A percentile compares a stretch with the other conserved stretches of the same genome.
phyloP scores from a whole-genome alignment of 2,329 filamentous ascomycete species.

The Phialophora expanda region DNA sequence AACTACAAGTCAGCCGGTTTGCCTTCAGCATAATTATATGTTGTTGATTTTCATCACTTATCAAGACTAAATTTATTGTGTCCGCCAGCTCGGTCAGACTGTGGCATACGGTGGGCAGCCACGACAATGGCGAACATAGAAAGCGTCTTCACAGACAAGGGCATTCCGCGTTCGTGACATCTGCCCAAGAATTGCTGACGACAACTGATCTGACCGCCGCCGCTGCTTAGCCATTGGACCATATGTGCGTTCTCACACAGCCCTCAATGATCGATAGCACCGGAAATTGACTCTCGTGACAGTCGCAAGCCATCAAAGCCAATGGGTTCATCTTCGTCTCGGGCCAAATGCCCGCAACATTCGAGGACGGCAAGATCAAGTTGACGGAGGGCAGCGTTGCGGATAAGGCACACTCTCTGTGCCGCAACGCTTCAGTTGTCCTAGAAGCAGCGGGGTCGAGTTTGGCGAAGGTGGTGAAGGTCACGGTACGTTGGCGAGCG shows the following conservation, averaged over 20 bases:
- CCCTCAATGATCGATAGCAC: not conserved
- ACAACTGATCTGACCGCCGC: not conserved
- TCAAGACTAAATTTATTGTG: not conserved
- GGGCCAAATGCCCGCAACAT: slow-evolving; percentile 47
- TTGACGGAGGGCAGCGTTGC: slow-evolving; percentile 19
- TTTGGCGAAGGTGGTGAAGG: slow-evolving; percentile 67
- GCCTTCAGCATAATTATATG: not conserved
- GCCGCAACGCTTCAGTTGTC: slow-evolving; percentile 60
- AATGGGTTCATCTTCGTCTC: slow-evolving; percentile 72
- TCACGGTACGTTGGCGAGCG: slow-evolving; percentile 47
- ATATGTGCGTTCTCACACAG: slow-evolving; percentile 1
- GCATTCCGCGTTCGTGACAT: slow-evolving; percentile 13
- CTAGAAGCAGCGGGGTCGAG: slow-evolving; percentile 65
- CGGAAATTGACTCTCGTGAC: not conserved
- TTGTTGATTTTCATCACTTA: not conserved
- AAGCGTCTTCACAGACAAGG: slow-evolving; percentile 13
- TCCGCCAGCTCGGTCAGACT: not conserved
- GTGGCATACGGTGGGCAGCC: too few relatives aligned
- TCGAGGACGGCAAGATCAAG: slow-evolving; percentile 25
- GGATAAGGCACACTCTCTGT: slow-evolving; percentile 19
- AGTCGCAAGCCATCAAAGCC: slow-evolving; percentile 67
- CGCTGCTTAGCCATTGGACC: slow-evolving; percentile 2
- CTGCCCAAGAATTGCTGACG: not conserved
- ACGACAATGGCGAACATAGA: slow-evolving; percentile 4
- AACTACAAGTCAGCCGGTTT: too few relatives aligned